Evolutionary conservation across 2,329 filamentous ascomycete species (phyloP), one percentile per base, ranked within the genome.

Genomic region (Colletotrichum eremochloae): DNA sequence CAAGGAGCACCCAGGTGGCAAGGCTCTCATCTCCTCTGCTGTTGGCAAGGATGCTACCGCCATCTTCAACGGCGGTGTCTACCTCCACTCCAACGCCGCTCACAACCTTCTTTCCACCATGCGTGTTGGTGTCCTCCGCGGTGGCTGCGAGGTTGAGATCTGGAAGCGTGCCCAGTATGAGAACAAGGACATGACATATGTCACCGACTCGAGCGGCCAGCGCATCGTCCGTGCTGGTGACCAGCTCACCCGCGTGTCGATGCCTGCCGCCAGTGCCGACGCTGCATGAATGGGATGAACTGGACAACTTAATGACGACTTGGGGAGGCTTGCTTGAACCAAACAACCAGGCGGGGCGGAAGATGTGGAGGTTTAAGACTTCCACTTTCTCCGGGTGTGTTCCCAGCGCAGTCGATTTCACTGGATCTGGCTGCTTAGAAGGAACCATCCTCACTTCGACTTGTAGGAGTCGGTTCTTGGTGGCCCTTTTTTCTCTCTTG

Each of bases 21-120:
- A 93, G 86, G 93, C 93, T 53, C 92, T 97, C 84, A 96, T 97
- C 85, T 90, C 86, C 76, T 93, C 92, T 38, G 93, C 91, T 63
- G 89, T 97, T 69, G 94, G 94, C 81, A 96, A 96, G 86, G 94
- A 97, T 75, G 93, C 94, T 67, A 96, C 94, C 20, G 93, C 94
- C 77, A 94, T 95, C 84, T 97, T 97, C 89, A 97, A 97, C 82
- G 94, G 94, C 75, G 94, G 94, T 84, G 93, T 97, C 74, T 97
- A 97, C 86, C 89, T 92, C 81, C 94, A 97, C 87, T 94, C 92
- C 81, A 97, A 97, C 84, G 94, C 93, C 68, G 94, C 94, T 46
- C 94, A 97, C 87, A 97, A 97, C 85, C 84, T 96, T 73, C 88
- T 97, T 75, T 95, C 93, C 9, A 96, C 93, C 76, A 96, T 96